These are phyloP conservation scores for Castanopsis chinensis DNA, from an alignment of 306 rosid species.

Conservation along the genomic window DNA sequence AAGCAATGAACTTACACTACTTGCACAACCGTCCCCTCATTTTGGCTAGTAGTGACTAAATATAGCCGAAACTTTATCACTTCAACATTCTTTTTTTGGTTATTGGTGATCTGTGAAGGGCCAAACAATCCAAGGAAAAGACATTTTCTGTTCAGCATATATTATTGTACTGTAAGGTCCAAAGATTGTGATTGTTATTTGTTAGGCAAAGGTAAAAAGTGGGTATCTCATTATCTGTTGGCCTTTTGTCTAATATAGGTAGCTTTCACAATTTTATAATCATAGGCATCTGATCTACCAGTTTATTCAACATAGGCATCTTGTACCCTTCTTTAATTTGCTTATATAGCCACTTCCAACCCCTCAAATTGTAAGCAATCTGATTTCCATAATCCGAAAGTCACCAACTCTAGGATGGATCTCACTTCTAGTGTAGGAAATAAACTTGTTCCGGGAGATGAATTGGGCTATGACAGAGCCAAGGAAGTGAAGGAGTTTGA, in stretches of 20 bases:
- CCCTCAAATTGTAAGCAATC: slow-evolving; percentile 16
- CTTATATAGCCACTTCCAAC: slow-evolving; percentile 22
- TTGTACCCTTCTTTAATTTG: slow-evolving; percentile 19
- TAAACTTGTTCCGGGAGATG: background rate
- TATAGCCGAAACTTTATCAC: background rate
- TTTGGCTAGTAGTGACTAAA: background rate
- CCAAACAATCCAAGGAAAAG: slow-evolving; percentile 4
- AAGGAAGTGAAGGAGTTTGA: slow-evolving; percentile 68
- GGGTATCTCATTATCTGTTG: slow-evolving; percentile 37
- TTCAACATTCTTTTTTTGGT: background rate
- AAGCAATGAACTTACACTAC: background rate
- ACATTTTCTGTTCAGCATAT: slow-evolving; percentile 18
- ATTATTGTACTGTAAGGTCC: slow-evolving; percentile 1
- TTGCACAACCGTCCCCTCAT: background rate
- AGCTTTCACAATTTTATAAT: slow-evolving; percentile 6
- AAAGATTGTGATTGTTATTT: background rate
- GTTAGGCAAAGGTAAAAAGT: slow-evolving; percentile 24
- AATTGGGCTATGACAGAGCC: slow-evolving; percentile 43
- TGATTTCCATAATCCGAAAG: background rate
- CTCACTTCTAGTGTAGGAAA: background rate
- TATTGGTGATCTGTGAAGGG: background rate
- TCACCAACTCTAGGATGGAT: slow-evolving; percentile 26
- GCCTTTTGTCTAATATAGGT: slow-evolving; percentile 23
- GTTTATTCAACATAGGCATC: slow-evolving; percentile 31
- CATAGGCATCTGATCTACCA: slow-evolving; percentile 22